phyloP scores from a whole-genome alignment of 2,329 filamentous ascomycete species.

The Calonectria multiphialidica region DNA sequence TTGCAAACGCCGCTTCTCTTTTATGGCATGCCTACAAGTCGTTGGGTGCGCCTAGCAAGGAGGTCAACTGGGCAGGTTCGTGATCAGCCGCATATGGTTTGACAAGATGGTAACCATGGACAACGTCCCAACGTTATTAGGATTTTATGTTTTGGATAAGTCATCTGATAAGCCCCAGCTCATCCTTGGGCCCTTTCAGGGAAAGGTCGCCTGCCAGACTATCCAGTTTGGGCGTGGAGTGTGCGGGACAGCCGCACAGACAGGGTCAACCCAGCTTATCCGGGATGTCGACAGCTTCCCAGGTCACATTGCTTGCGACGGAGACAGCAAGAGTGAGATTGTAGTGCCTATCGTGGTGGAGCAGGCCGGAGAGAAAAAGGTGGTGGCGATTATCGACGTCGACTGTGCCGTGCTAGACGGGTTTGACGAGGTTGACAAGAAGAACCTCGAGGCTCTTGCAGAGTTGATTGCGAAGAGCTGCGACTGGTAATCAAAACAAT shows the following conservation, averaged over 20 bases:
- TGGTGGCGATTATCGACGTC: constrained; percentile 83
- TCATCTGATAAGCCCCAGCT: constrained; percentile 62
- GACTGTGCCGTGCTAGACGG: constrained; percentile 78
- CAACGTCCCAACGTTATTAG: constrained; percentile 51
- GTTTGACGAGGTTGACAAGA: constrained; percentile 77
- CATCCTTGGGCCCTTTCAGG: constrained; percentile 84
- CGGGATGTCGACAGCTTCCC: constrained; percentile 80
- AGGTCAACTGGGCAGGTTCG: constrained; percentile 82
- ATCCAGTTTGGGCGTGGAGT: constrained; percentile 81
- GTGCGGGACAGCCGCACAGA: constrained; percentile 77
- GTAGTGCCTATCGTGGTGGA: constrained; percentile 77
- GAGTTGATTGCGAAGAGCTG: constrained; percentile 69
- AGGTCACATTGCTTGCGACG: constrained; percentile 86
- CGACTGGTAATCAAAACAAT: constrained; percentile 67
- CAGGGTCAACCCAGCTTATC: constrained; percentile 72
- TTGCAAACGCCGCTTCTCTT: constrained; percentile 80
- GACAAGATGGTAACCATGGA: constrained; percentile 17
- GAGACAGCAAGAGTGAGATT: constrained; percentile 81
- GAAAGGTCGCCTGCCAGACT: constrained; percentile 83
- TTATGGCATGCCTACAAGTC: constrained; percentile 86
- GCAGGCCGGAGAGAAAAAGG: constrained; percentile 51
- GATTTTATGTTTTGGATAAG: constrained; percentile 79
- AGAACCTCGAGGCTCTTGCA: constrained; percentile 75
- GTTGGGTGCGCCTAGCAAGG: constrained; percentile 71
- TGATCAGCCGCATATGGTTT: background rate